Evolutionary conservation across 2,329 filamentous ascomycete genomes (phyloP).

Genomic region (Diaporthe longicolla): DNA sequence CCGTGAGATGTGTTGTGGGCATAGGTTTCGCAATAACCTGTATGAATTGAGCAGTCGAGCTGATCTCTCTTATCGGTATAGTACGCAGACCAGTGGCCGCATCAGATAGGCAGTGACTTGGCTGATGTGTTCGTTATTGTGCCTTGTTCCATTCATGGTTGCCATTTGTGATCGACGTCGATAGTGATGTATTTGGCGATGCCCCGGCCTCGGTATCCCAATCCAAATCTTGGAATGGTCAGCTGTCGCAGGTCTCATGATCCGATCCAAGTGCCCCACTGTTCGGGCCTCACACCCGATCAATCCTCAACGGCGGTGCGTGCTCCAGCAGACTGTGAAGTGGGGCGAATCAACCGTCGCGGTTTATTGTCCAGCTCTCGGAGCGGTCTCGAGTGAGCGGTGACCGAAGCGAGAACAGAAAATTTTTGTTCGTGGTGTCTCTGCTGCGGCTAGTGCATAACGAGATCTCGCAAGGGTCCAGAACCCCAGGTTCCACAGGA

Average conservation of each 20-base stretch:
- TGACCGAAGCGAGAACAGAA: background rate
- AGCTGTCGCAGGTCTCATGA: constrained; percentile 1
- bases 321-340: background rate
- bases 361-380: background rate
- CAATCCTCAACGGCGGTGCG: background rate
- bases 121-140: background rate
- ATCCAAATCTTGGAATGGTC: constrained; percentile 19
- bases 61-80: background rate
- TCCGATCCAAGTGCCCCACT: background rate
- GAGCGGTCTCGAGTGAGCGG: constrained; percentile 11
- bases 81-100: background rate
- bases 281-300: constrained; percentile 4
- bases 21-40: background rate
- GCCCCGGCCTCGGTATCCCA: background rate
- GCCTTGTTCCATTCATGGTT: background rate
- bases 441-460: constrained; percentile 28
- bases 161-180: constrained; percentile 9
- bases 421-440: constrained; percentile 1
- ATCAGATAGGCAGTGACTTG: background rate
- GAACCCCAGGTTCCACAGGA: constrained; percentile 31
- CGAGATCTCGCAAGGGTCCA: constrained; percentile 23
- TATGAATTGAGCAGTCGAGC: background rate
- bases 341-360: background rate
- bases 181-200: constrained; percentile 36
- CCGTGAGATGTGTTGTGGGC: background rate